Percentiles rank a stretch among this genome's conserved stretches.
These are phyloP conservation scores for Rhodamnia rubescens DNA, from an alignment of 345 rosid genomes.

Conservation along the genomic window DNA sequence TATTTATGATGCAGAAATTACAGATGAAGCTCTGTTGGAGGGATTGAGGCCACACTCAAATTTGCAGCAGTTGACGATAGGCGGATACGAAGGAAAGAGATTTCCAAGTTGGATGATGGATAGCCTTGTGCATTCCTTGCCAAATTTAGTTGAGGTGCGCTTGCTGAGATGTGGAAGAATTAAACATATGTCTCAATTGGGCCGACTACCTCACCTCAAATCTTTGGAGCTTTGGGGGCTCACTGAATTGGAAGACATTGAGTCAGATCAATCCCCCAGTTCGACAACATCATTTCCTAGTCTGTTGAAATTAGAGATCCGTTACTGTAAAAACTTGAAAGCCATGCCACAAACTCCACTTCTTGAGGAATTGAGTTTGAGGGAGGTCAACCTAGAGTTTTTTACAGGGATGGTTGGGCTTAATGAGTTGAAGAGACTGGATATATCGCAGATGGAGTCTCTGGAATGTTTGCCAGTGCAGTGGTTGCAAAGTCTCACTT, in stretches of 20 bases:
- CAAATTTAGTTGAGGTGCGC: background rate
- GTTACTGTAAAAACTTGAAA: background rate
- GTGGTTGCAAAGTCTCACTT: background rate
- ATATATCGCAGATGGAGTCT: too few species aligned
- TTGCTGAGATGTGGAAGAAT: rapidly evolving
- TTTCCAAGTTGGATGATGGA: background rate
- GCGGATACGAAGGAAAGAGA: background rate
- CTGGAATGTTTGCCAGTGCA: background rate
- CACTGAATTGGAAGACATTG: background rate
- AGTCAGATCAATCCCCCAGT: background rate
- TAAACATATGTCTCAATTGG: background rate
- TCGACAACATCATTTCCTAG: background rate
- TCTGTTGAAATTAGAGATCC: background rate
- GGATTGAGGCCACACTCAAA: background rate
- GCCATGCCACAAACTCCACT: background rate
- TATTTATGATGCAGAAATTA: background rate
- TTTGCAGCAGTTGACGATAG: background rate
- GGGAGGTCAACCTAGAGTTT: background rate
- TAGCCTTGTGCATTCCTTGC: background rate
- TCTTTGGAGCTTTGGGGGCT: too few species aligned
- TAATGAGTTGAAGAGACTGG: background rate
- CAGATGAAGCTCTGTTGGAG: background rate
- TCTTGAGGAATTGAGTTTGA: too few species aligned
- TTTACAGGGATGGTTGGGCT: background rate
- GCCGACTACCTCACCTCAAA: background rate